Percentiles rank a stretch among this genome's conserved stretches.
Evolutionary conservation across 2,329 filamentous ascomycete genomes (phyloP).

Genomic region (Metarhizium rileyi): DNA sequence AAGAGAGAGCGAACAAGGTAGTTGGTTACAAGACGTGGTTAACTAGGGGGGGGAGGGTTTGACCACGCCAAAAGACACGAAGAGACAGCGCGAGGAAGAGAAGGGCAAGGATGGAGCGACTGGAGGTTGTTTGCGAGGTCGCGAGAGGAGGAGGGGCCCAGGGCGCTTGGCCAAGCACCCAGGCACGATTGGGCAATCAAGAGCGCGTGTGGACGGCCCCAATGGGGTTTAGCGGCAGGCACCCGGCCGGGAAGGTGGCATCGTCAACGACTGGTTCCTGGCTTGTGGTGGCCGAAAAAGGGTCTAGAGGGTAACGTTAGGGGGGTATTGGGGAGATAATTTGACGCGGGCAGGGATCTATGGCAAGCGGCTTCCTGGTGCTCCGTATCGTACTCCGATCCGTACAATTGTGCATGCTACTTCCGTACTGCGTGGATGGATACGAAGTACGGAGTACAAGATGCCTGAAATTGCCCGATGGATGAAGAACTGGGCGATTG

Average conservation of each 20-base stretch:
- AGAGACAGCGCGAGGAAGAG: not conserved
- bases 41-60: not conserved
- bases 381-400: not conserved
- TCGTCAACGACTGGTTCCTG: not conserved
- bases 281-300: not conserved
- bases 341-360: not conserved
- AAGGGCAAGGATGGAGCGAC: not conserved
- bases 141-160: too few species aligned
- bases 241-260: slow-evolving; percentile 1
- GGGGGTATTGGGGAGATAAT: slow-evolving; percentile 3
- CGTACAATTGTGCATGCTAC: too few species aligned
- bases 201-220: slow-evolving; percentile 1
- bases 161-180: not conserved
- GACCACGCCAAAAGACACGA: not conserved
- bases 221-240: slow-evolving; percentile 7
- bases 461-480: too few species aligned
- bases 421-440: too few species aligned
- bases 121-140: not conserved
- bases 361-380: not conserved
- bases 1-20: not conserved
- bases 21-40: not conserved
- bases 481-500: too few species aligned
- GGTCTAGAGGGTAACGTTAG: not conserved
- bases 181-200: too few species aligned
- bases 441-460: too few species aligned